A percentile compares a stretch with the other conserved stretches of the same genome.
Conservation (phyloP, 441 rosid species). For the Sinapis alba region DNA sequence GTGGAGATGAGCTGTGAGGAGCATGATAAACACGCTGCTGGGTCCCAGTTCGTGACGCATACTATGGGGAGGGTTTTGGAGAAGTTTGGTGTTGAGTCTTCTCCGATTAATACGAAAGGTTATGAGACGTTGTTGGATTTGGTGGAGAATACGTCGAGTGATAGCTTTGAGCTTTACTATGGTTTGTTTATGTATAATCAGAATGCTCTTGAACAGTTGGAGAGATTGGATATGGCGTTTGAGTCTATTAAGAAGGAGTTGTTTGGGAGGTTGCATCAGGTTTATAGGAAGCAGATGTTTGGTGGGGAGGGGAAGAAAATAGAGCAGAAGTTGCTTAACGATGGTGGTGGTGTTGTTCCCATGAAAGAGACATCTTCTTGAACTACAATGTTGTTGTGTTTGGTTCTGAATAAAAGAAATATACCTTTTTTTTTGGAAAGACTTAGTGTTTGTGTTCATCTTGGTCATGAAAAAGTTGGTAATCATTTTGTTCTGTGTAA, state of each 20-base stretch:
- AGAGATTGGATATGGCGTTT: conserved; percentile 71
- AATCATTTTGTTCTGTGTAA: not conserved
- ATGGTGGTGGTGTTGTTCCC: conserved; percentile 23
- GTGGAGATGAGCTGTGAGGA: conserved; percentile 72
- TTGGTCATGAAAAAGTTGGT: not conserved
- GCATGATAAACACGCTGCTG: conserved; percentile 58
- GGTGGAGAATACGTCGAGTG: conserved; percentile 64
- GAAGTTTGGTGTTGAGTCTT: conserved; percentile 54
- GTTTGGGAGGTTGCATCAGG: conserved; percentile 68
- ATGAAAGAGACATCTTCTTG: conserved; percentile 15
- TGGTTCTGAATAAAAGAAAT: not conserved
- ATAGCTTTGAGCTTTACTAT: conserved; percentile 84
- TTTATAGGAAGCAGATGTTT: conserved; percentile 67
- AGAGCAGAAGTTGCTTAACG: conserved; percentile 29
- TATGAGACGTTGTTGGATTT: conserved; percentile 62
- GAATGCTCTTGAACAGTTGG: conserved; percentile 69
- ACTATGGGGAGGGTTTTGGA: conserved; percentile 63
- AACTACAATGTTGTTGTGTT: not conserved
- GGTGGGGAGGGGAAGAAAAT: conserved; percentile 13
- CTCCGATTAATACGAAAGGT: conserved; percentile 68
- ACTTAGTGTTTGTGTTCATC: not conserved
- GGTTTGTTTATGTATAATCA: conserved; percentile 74
- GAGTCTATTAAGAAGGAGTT: conserved; percentile 68
- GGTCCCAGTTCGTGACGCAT: conserved; percentile 66
- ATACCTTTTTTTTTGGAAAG: not conserved